A percentile compares a stretch with the other conserved stretches of the same genome.
These are phyloP conservation scores for Penicillium janthinellum DNA, from an alignment of 2,329 filamentous ascomycete genomes.

Conservation along the genomic window DNA sequence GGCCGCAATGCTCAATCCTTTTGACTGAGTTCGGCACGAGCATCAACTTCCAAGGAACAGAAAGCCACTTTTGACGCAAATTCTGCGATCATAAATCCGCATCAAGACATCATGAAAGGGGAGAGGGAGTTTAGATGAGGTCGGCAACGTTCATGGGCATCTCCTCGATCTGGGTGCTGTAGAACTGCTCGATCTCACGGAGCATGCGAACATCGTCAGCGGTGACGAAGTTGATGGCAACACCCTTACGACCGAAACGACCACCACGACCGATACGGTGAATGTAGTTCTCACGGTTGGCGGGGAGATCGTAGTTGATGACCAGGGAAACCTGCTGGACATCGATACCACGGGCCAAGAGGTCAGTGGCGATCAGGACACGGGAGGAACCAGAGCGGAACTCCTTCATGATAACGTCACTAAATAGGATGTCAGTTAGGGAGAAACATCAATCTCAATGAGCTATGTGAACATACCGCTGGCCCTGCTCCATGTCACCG, in stretches of 20 bases:
- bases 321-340: constrained; percentile 97
- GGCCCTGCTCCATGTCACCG: constrained; percentile 98
- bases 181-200: constrained; percentile 95
- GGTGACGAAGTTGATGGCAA: constrained; percentile 99
- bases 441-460: background rate
- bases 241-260: constrained; percentile 95
- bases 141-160: constrained; percentile 93
- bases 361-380: constrained; percentile 95
- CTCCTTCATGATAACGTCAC: constrained; percentile 99
- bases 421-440: background rate
- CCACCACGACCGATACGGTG: constrained; percentile 96
- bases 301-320: constrained; percentile 98
- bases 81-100: constrained; percentile 42
- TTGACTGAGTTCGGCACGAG: background rate
- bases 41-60: constrained; percentile 20
- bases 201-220: constrained; percentile 97
- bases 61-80: constrained; percentile 46
- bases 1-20: background rate
- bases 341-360: constrained; percentile 97
- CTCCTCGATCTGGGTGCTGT: constrained; percentile 95
- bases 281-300: constrained; percentile 99
- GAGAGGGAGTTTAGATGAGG: constrained; percentile 46
- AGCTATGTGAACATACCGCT: constrained; percentile 49
- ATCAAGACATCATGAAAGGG: constrained; percentile 36
- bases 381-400: constrained; percentile 96